Evolutionary conservation across 352 stramenopile species (phyloP), one percentile per base, ranked within the genome.

Genomic region (Phytophthora fragariae): DNA sequence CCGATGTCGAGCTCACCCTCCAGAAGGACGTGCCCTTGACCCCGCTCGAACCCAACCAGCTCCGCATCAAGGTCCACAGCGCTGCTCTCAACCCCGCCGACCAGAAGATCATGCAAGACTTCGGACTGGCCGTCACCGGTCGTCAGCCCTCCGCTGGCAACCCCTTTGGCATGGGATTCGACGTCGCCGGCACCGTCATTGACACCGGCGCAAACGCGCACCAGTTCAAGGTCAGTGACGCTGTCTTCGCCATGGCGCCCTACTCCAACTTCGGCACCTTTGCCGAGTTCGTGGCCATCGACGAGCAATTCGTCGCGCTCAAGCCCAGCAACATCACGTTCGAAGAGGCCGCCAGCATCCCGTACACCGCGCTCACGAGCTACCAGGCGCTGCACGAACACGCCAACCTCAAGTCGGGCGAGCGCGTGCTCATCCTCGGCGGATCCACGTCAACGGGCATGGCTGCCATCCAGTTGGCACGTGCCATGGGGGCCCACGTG

Each of bases 71-170:
- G 55, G 84, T 94, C 11, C 77, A 81, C 58, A 82, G 73, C 21
- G 81, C 85, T 0, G 84, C 79, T 10, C 81, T 92, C 56, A 93
- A 94, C 74, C 84, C 87, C 11, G 82, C 86, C 3, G 87, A 94
- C 59, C 88, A 88, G 62, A 91, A 86, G 74, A 47, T 92, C 12
- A 70, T 85, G n/a, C 65, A 84, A 46, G 52, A 71, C 44, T 80
- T 73, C 37, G 72, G 79, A 33, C 60, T 77, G 9, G 69, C 71
- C 19, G 73, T 86, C 49, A 82, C 79, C 19, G 68, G 67, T 17
- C 57, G 71, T 37, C 69, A 74, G 33, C 78, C 78, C 4, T 73
- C 72, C 9, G 53, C 68, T 19, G 69, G 73, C 49, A 68, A 72
- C 47, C 79, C 79, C 46, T 83, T 86, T 55, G 54, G 70, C 19